Conservation (phyloP, 31 red algal species). For the Odonthalia washingtoniensis region DNA sequence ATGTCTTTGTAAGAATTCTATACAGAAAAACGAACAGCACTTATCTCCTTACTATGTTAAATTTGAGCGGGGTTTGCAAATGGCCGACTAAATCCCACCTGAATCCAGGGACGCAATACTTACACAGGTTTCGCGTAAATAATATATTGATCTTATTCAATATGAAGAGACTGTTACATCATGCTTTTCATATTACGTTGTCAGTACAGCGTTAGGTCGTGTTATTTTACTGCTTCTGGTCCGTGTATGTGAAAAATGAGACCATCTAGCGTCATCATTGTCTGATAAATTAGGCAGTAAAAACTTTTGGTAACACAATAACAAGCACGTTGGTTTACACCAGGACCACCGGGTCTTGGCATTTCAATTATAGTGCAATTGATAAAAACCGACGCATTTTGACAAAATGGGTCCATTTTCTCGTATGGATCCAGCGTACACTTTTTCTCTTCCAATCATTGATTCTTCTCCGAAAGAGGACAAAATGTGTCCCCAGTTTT, state of each 20-base stretch:
- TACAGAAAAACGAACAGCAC: not conserved
- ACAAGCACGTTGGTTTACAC: not conserved
- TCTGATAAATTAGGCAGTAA: slow-evolving; percentile 40
- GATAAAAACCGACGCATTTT: slow-evolving; percentile 2
- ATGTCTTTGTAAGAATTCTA: not conserved
- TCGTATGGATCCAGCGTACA: not conserved
- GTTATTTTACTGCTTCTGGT: not conserved
- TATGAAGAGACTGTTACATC: not conserved
- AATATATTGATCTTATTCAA: not conserved
- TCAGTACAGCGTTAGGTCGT: not conserved
- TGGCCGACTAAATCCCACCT: not conserved
- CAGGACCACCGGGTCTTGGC: not conserved
- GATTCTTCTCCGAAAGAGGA: not conserved
- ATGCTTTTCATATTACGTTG: not conserved
- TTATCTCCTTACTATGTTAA: not conserved
- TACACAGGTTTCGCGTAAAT: not conserved
- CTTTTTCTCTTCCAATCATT: not conserved
- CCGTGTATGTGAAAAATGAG: slow-evolving; percentile 10
- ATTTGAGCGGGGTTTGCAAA: not conserved
- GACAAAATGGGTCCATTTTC: not conserved
- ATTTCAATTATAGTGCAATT: slow-evolving; percentile 33
- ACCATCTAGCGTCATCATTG: not conserved
- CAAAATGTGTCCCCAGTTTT: too few relatives aligned
- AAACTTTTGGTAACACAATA: not conserved
- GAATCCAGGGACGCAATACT: not conserved